These are phyloP conservation scores for Sporormia fimetaria DNA, from an alignment of 495 filamentous ascomycete genomes.

Conservation along the genomic window DNA sequence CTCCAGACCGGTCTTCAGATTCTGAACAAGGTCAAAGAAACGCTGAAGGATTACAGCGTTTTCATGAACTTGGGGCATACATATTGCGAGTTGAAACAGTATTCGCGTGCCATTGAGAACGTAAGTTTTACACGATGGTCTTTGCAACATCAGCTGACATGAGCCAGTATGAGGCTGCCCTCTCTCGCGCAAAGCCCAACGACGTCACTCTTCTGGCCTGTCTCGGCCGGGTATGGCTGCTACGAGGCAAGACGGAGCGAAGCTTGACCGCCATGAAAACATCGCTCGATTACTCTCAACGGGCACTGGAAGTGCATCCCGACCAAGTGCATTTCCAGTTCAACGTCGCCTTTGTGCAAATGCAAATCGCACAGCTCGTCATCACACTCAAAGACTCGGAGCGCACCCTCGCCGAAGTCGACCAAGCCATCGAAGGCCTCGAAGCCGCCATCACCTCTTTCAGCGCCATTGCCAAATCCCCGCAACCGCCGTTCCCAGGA, in stretches of 20 bases:
- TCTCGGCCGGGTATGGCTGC: constrained; percentile 85
- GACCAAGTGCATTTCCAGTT: constrained; percentile 87
- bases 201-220: constrained; percentile 81
- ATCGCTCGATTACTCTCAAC: constrained; percentile 75
- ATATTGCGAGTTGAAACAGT: constrained; percentile 81
- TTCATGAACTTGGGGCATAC: constrained; percentile 88
- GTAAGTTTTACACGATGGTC: constrained; percentile 31
- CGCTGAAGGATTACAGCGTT: constrained; percentile 72
- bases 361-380: constrained; percentile 77
- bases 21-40: constrained; percentile 79
- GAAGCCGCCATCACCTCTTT: constrained; percentile 78
- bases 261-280: constrained; percentile 70
- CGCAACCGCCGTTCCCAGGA: constrained; percentile 82
- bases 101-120: constrained; percentile 73
- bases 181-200: constrained; percentile 65
- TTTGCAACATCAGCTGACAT: constrained; percentile 10
- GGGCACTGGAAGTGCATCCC: constrained; percentile 63
- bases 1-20: constrained; percentile 67
- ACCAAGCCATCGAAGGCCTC: constrained; percentile 70
- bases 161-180: constrained; percentile 68
- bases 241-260: constrained; percentile 72
- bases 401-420: constrained; percentile 64
- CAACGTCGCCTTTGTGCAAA: constrained; percentile 95
- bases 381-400: constrained; percentile 62
- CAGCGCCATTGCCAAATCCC: constrained; percentile 63